Base-by-base conservation (phyloP, 345 rosid species). In the Arabis hirsuta region DNA sequence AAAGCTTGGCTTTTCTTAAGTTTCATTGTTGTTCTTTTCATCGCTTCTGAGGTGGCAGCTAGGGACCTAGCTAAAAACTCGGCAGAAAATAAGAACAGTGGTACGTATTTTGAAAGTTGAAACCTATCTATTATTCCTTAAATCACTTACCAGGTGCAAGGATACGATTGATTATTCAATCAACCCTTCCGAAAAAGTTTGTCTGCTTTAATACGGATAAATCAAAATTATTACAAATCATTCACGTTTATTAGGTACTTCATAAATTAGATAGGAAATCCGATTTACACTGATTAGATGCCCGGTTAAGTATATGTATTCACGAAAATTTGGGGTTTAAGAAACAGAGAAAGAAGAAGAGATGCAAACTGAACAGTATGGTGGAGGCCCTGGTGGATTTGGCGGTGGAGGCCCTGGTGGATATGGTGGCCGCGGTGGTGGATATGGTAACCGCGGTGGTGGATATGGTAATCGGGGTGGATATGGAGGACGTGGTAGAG, bases 41-140 rank as follows among this genome's bases (percentile, higher is more conserved):
- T 71, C 3, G 59, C 45, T 53, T 71, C 69, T n/a, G 76, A 61
- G 38, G 76, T 62, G 19, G 61, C 62, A 26, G 76, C 76, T 4
- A 71, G 76, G n/a, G 55, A 62, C 42, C 69, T 71, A 6, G 51
- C 67, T 38, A 60, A 60, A 26, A 29, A 34, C 11, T 65, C 59
- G 7, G 5, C 47, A 43, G 16, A 13, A 43, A 13, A 43, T 9
- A 51, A 9, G 9, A 65, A 29, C 4, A 31, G 20, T 12, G 68
- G 76, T 71, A 46, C 7, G 42, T 39, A 20, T 43, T 39, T 24
- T 66, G 6, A 26, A 11, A 52, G 4, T 3, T 26, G 27, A 53
- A 39, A 55, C 26, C 19, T 39, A 58, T 20, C 3, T 38, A 11
- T 39, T 36, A 19, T 36, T 19, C 29, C 16, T 16, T 57, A 16